Conservation (phyloP, 345 rosid species). For the Aethionema arabicum region DNA sequence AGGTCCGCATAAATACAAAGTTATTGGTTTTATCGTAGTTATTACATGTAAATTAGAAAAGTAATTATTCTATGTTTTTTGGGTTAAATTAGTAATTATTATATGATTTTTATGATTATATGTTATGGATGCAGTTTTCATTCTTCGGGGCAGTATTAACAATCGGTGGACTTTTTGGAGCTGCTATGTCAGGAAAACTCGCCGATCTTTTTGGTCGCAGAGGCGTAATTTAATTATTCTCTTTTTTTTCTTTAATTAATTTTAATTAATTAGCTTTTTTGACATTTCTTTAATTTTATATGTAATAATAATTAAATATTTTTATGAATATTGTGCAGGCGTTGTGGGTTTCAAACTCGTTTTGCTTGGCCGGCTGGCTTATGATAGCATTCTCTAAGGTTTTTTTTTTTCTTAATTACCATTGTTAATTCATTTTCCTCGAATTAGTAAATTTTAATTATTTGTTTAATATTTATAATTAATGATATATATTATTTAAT, state of each 20-base stretch:
- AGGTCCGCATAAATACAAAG: constrained; percentile 40
- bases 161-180: constrained; percentile 84
- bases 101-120: too few species aligned
- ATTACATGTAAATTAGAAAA: background rate
- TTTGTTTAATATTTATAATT: constrained; percentile 5
- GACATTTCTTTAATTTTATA: too few species aligned
- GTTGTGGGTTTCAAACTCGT: constrained; percentile 42
- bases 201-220: constrained; percentile 73
- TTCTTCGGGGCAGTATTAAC: constrained; percentile 78
- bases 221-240: constrained; percentile 47
- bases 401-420: background rate
- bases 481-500: background rate
- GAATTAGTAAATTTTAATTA: background rate
- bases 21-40: background rate
- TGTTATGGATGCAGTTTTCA: constrained; percentile 56
- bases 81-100: background rate
- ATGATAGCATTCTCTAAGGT: constrained; percentile 51
- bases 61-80: background rate
- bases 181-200: constrained; percentile 64
- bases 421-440: background rate
- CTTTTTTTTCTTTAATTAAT: background rate
- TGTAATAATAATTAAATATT: too few species aligned
- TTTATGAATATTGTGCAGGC: constrained; percentile 30
- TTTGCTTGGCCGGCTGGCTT: constrained; percentile 52
- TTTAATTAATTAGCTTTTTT: too few species aligned